Evolutionary conservation across 306 rosid genomes (phyloP).

Genomic region (Cicer bijugum): DNA sequence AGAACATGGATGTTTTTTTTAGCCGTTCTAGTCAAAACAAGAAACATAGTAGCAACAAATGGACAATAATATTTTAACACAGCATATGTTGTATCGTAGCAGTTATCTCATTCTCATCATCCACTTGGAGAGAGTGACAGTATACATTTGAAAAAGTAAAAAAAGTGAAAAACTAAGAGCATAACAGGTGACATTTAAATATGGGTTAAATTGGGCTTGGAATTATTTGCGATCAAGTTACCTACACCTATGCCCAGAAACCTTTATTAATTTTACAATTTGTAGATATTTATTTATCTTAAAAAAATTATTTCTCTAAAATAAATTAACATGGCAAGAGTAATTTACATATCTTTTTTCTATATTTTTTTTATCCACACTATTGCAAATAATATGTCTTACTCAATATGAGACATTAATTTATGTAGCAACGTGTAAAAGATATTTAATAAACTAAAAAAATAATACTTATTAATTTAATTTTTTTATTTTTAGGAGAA

Average conservation of each 20-base stretch:
- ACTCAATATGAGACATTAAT: too few species aligned
- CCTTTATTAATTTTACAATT: too few species aligned
- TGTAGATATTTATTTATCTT: too few species aligned
- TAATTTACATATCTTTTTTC: not conserved
- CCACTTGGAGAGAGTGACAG: not conserved
- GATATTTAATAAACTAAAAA: too few species aligned
- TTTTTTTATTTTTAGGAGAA: too few species aligned
- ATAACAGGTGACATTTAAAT: not conserved
- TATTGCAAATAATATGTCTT: not conserved
- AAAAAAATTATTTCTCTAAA: too few species aligned
- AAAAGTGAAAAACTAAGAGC: not conserved
- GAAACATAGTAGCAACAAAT: constrained; percentile 50
- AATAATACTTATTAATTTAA: too few species aligned
- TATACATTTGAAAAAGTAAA: constrained; percentile 24
- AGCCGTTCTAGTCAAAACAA: constrained; percentile 45
- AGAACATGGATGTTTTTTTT: constrained; percentile 46
- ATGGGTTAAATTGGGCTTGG: not conserved
- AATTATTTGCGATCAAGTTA: too few species aligned
- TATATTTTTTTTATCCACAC: not conserved
- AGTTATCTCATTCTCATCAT: constrained; percentile 13
- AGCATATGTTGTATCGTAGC: not conserved
- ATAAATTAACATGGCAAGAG: too few species aligned
- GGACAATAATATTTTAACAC: constrained; percentile 36
- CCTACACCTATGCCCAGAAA: too few species aligned
- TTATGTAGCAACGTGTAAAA: too few species aligned